Base-by-base conservation (phyloP, 768 basidiomycete genomes). In the Naganishia vishniacii region DNA sequence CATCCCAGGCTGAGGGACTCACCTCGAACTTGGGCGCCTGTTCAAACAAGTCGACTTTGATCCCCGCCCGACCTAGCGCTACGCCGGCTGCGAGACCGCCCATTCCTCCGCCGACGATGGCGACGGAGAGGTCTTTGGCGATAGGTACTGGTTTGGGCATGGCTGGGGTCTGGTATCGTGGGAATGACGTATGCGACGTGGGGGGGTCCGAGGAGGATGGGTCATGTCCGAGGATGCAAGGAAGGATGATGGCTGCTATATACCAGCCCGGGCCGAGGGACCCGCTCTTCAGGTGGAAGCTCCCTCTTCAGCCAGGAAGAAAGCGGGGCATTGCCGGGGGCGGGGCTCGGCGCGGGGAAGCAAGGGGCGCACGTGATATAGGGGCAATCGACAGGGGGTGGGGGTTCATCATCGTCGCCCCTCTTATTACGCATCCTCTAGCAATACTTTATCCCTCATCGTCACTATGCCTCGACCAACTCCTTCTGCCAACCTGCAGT, bases 61-160 rank as follows among this genome's bases (percentile, higher is more conserved):
- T 62, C 7, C 70, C 70, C 0, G 68, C 64, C 16, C 68, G 32
- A 2, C 70, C 64, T 15, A 71, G 51, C 5, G 66, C 70, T 26
- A 69, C 58, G 4, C 66, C 70, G 7, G 68, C 60, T 15, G 68
- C 37, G n/a, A 69, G 29, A 9, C 70, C 70, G 25, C 67, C 65
- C 42, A 71, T 65, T 15, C 70, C 70, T 12, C 65, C 70, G 23
- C 70, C 70, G 51, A 71, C 51, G 63, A 71, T 64, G 25, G 68
- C 70, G 32, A 71, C 68, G 3, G 61, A 62, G 4, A 62, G 32
- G 18, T 31, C 8, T 28, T 47, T 40, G 32, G 29, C n/a, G 1
- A 58, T 18, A 34, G 32, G 37, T n/a, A 26, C 31, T 51, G 28
- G 49, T 51, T 51, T 18, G 4, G 49, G 31, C 49, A 51, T 51